These are phyloP conservation scores for Madurella fahalii DNA, from an alignment of 2,329 filamentous ascomycete species.

Conservation along the genomic window DNA sequence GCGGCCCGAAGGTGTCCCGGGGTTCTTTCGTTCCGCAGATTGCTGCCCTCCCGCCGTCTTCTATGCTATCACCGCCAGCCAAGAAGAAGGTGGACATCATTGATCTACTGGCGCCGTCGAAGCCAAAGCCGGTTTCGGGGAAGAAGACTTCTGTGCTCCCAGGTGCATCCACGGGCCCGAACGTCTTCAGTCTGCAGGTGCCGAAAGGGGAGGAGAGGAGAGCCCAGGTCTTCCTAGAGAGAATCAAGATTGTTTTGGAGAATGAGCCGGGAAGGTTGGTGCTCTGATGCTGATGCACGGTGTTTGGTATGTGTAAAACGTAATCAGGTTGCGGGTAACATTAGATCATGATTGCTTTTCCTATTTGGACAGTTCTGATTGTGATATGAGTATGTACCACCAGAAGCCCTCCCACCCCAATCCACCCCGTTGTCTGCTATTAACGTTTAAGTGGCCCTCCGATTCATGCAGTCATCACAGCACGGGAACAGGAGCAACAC, in stretches of 20 bases:
- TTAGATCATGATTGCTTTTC: not conserved
- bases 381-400: not conserved
- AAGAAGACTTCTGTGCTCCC: constrained; percentile 36
- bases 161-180: constrained; percentile 54
- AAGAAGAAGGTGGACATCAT: constrained; percentile 69
- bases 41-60: constrained; percentile 47
- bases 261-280: constrained; percentile 73
- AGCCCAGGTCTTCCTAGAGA: constrained; percentile 76
- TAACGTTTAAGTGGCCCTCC: too few species aligned
- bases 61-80: constrained; percentile 32
- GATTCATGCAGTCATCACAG: too few species aligned
- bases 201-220: constrained; percentile 76
- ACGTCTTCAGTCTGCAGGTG: constrained; percentile 79
- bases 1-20: constrained; percentile 45
- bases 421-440: not conserved
- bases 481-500: too few species aligned
- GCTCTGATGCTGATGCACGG: constrained; percentile 38
- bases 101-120: constrained; percentile 61
- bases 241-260: constrained; percentile 80
- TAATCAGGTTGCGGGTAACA: not conserved
- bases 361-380: not conserved
- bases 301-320: constrained; percentile 5
- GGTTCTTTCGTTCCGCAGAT: constrained; percentile 71
- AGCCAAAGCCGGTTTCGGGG: constrained; percentile 19
- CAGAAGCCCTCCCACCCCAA: not conserved